Percentiles rank a stretch among this genome's conserved stretches.
Conservation (phyloP, 805 yeast genomes). For the Kodamaea neixiangensis region DNA sequence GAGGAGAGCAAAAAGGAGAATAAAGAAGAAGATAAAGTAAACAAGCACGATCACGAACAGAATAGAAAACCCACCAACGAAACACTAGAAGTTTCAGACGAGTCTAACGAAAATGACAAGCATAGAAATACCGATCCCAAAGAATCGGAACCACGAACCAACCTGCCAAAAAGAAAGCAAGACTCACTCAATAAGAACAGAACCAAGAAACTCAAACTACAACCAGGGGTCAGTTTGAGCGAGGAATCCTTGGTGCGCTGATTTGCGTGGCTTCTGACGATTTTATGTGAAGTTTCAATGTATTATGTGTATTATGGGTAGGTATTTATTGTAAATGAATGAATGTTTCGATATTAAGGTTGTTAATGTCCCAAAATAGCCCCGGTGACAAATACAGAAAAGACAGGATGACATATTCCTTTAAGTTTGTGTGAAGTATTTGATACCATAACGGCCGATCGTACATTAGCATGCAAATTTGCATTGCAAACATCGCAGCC, state of each 20-base stretch:
- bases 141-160: background rate
- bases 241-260: constrained; percentile 5
- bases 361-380: background rate
- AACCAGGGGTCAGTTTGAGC: constrained; percentile 2
- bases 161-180: constrained; percentile 4
- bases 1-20: background rate
- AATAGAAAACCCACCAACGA: background rate
- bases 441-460: background rate
- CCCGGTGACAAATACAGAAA: background rate
- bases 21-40: background rate
- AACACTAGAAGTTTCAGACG: background rate
- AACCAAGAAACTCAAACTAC: constrained; percentile 8
- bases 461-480: background rate
- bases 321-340: background rate
- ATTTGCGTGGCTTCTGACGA: background rate
- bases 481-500: background rate
- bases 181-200: constrained; percentile 2
- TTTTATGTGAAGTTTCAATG: background rate
- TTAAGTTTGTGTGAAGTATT: background rate
- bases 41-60: background rate
- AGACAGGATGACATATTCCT: background rate
- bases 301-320: background rate
- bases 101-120: background rate
- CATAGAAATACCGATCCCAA: background rate
- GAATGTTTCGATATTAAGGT: background rate